Evolutionary conservation across 768 basidiomycete species (phyloP).

Genomic region (Mycena belliarum): DNA sequence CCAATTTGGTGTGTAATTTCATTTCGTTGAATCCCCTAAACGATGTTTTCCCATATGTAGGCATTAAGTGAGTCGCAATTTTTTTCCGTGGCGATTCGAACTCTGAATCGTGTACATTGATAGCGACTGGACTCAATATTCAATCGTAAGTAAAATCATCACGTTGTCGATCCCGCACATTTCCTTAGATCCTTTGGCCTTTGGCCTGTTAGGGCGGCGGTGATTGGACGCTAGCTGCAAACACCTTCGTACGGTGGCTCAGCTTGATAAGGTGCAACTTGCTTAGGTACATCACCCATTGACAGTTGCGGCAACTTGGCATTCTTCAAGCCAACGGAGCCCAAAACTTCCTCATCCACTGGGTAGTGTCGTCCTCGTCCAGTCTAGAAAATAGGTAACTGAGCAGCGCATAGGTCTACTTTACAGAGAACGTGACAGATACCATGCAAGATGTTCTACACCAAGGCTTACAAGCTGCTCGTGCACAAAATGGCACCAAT

Average conservation of each 20-base stretch:
- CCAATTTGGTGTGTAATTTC: constrained; percentile 16
- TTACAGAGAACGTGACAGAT: constrained; percentile 11
- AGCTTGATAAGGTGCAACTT: neutral
- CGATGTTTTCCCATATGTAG: neutral
- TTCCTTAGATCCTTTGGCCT: neutral
- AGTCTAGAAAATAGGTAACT: neutral
- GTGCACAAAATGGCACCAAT: constrained; percentile 23
- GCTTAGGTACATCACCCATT: neutral
- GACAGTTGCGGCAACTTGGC: constrained; percentile 20
- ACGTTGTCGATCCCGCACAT: neutral
- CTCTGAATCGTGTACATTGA: neutral
- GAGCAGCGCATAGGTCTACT: constrained; percentile 11
- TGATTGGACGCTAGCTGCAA: constrained; percentile 16
- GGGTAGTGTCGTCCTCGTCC: constrained; percentile 1
- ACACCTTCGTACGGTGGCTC: constrained; percentile 12
- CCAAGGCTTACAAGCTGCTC: constrained; percentile 16
- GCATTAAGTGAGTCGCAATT: constrained; percentile 17
- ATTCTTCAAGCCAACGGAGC: constrained; percentile 22
- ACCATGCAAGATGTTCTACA: constrained; percentile 19
- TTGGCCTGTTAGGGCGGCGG: constrained; percentile 17
- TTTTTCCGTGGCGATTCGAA: neutral
- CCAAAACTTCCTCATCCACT: constrained; percentile 23
- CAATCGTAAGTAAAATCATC: neutral
- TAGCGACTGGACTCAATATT: constrained; percentile 18
- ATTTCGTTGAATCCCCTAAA: neutral